Conservation (phyloP, 1,284 basidiomycete species). For the Sphaerobolus stellatus region DNA sequence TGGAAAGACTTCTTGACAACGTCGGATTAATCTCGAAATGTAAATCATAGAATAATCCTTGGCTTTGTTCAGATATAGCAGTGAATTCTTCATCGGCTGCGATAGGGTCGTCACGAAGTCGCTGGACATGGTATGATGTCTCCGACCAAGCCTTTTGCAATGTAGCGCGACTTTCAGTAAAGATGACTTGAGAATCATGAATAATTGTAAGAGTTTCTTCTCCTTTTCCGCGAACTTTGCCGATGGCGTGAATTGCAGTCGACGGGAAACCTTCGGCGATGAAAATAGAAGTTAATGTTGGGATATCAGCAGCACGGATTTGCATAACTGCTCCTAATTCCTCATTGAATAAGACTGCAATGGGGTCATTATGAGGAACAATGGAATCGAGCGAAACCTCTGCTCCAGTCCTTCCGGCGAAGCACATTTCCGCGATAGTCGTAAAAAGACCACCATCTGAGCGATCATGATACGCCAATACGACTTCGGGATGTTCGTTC, state of each 20-base stretch:
- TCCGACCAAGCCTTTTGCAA: slow-evolving; percentile 92
- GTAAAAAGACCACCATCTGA: slow-evolving; percentile 96
- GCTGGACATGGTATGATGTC: slow-evolving; percentile 92
- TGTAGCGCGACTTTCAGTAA: slow-evolving; percentile 62
- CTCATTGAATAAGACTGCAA: slow-evolving; percentile 89
- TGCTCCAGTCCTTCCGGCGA: slow-evolving; percentile 85
- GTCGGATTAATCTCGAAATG: slow-evolving; percentile 55
- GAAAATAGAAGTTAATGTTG: slow-evolving; percentile 62
- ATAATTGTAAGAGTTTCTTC: slow-evolving; percentile 69
- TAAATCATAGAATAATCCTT: slow-evolving; percentile 81
- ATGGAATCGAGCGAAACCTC: slow-evolving; percentile 66
- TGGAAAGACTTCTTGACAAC: slow-evolving; percentile 32
- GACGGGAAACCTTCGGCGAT: slow-evolving; percentile 70
- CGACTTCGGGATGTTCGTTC: slow-evolving; percentile 54
- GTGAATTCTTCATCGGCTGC: slow-evolving; percentile 82
- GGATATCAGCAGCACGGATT: slow-evolving; percentile 64
- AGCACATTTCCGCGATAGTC: slow-evolving; percentile 93
- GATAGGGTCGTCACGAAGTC: slow-evolving; percentile 80
- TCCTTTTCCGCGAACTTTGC: slow-evolving; percentile 51
- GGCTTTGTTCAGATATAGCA: slow-evolving; percentile 65
- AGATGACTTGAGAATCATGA: slow-evolving; percentile 55
- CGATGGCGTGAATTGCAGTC: slow-evolving; percentile 73
- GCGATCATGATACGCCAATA: slow-evolving; percentile 96
- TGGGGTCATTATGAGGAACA: slow-evolving; percentile 47
- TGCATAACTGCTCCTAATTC: slow-evolving; percentile 95